phyloP scores from a whole-genome alignment of 208 protist species.

The Leptomonas seymouri region DNA sequence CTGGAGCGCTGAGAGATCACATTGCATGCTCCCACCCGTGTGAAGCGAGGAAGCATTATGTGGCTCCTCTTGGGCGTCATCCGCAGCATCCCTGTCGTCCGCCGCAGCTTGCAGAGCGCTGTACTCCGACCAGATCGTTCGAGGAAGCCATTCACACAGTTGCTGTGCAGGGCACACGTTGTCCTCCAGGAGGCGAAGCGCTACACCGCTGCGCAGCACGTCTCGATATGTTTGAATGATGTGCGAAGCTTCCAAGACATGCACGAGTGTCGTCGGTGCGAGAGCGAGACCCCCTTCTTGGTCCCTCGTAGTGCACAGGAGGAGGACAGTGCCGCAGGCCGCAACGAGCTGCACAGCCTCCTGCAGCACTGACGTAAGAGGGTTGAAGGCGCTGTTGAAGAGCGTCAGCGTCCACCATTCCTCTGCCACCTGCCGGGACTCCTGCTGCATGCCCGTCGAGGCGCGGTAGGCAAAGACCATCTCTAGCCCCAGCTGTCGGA shows the following conservation, averaged over 20 bases:
- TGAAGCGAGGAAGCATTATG: too few species aligned
- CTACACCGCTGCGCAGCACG: constrained; percentile 21
- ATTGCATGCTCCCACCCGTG: background rate
- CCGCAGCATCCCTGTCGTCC: background rate
- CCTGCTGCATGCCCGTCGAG: constrained; percentile 34
- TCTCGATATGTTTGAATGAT: constrained; percentile 14
- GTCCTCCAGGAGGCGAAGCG: constrained; percentile 21
- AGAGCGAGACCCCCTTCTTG: background rate
- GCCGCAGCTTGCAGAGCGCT: background rate
- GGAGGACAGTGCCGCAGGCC: constrained; percentile 17
- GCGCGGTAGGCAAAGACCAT: constrained; percentile 66
- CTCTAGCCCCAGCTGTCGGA: constrained; percentile 73
- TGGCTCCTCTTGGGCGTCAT: background rate
- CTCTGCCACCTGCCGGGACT: constrained; percentile 34
- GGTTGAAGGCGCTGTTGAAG: constrained; percentile 43
- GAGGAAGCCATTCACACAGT: constrained; percentile 37
- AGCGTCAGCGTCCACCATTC: constrained; percentile 34
- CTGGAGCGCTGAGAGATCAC: constrained; percentile 14
- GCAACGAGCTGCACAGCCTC: constrained; percentile 24
- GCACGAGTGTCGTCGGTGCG: background rate
- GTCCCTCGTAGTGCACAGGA: constrained; percentile 9
- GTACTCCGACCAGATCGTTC: constrained; percentile 11
- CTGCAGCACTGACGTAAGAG: constrained; percentile 30
- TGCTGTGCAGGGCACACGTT: constrained; percentile 27
- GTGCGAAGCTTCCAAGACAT: constrained; percentile 4